Evolutionary conservation across 2,329 filamentous ascomycete genomes (phyloP).

Genomic region (Fusarium miscanthi): DNA sequence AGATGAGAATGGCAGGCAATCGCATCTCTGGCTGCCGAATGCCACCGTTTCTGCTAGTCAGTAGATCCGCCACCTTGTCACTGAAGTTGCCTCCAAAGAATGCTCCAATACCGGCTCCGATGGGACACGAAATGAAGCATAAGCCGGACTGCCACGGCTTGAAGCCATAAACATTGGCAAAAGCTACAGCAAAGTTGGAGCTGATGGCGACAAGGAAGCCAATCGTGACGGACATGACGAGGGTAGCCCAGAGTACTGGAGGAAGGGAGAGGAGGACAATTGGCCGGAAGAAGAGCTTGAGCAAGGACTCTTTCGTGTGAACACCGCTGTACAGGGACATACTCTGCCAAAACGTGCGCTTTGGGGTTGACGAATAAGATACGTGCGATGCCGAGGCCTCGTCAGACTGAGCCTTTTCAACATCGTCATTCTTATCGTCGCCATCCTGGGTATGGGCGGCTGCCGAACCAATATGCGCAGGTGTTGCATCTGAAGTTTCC

Average conservation of each 20-base stretch:
- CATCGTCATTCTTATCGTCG: neutral
- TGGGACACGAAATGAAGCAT: constrained; percentile 60
- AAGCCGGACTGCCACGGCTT: constrained; percentile 60
- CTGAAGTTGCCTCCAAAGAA: constrained; percentile 60
- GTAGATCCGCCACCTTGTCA: constrained; percentile 59
- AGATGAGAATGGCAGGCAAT: constrained; percentile 64
- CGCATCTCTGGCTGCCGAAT: constrained; percentile 70
- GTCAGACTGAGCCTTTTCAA: neutral
- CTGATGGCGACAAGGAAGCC: constrained; percentile 66
- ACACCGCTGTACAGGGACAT: constrained; percentile 55
- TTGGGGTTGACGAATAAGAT: neutral
- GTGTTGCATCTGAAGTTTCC: neutral
- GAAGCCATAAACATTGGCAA: constrained; percentile 56
- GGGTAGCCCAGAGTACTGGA: constrained; percentile 65
- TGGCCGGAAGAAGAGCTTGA: constrained; percentile 61
- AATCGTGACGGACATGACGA: constrained; percentile 65
- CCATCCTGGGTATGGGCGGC: constrained; percentile 28
- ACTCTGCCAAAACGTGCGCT: constrained; percentile 21
- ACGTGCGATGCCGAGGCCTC: neutral
- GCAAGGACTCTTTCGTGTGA: constrained; percentile 59
- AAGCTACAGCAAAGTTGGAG: constrained; percentile 62
- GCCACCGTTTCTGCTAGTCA: constrained; percentile 64
- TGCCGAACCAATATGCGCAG: neutral
- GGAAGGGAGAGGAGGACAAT: constrained; percentile 62
- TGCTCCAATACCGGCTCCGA: constrained; percentile 58